phyloP scores from a whole-genome alignment of 2,329 filamentous ascomycete species.

The Pseudogymnoascus sp. region DNA sequence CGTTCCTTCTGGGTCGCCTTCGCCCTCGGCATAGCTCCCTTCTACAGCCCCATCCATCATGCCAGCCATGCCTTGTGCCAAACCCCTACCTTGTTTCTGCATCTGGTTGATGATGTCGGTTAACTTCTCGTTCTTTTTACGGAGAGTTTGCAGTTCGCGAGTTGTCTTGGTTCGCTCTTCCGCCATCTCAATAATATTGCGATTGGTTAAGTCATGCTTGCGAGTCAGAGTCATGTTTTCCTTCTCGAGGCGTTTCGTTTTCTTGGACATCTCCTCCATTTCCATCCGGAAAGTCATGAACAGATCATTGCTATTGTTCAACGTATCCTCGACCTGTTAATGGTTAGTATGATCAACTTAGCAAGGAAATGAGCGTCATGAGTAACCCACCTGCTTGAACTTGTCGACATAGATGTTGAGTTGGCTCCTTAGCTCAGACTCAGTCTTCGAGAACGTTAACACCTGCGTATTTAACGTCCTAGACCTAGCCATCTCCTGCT shows the following conservation, averaged over 20 bases:
- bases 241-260: conserved; percentile 92
- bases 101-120: conserved; percentile 93
- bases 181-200: conserved; percentile 95
- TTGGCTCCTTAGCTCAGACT: conserved; percentile 86
- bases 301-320: conserved; percentile 96
- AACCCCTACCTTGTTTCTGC: conserved; percentile 85
- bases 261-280: conserved; percentile 99
- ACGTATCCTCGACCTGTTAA: conserved; percentile 87
- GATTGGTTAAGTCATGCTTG: conserved; percentile 87
- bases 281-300: conserved; percentile 96
- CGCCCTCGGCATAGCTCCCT: conserved; percentile 48
- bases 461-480: conserved; percentile 85
- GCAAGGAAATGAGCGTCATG: conserved; percentile 14
- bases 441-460: conserved; percentile 90
- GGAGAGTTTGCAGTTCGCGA: conserved; percentile 67
- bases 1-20: conserved; percentile 42
- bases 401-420: conserved; percentile 98
- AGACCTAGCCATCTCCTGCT: conserved; percentile 69
- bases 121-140: conserved; percentile 75
- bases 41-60: conserved; percentile 47
- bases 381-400: conserved; percentile 83
- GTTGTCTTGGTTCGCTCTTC: conserved; percentile 76
- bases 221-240: conserved; percentile 86
- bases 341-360: conserved; percentile 33
- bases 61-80: conserved; percentile 53